Conservation (phyloP, 805 yeast genomes). For the Candida schatavii region DNA sequence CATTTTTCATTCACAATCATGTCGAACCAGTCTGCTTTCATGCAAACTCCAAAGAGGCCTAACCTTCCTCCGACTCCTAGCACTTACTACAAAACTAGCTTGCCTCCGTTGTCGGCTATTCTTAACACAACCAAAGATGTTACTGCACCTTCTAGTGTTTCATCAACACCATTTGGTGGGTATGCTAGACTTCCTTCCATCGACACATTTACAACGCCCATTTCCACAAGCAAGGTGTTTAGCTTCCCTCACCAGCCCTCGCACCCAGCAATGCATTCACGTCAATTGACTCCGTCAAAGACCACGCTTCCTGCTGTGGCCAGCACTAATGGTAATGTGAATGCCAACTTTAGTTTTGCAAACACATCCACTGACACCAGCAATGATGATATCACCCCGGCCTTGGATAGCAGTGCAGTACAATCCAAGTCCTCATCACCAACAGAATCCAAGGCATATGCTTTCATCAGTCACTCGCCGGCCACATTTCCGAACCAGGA, state of each 20-base stretch:
- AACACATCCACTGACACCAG: constrained; percentile 8
- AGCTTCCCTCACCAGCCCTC: background rate
- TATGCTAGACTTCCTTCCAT: constrained; percentile 26
- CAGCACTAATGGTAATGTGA: constrained; percentile 2
- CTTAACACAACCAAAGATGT: constrained; percentile 13
- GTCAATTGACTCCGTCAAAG: constrained; percentile 7
- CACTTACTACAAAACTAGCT: constrained; percentile 21
- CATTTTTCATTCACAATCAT: no score
- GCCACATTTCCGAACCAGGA: constrained; percentile 81
- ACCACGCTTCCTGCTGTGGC: background rate
- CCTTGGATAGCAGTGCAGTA: background rate
- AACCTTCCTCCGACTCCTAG: constrained; percentile 21
- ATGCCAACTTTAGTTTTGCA: constrained; percentile 6
- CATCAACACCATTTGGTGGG: constrained; percentile 1
- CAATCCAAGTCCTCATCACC: constrained; percentile 10
- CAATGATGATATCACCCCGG: constrained; percentile 10
- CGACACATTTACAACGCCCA: constrained; percentile 20
- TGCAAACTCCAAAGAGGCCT: constrained; percentile 37
- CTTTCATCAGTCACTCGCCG: constrained; percentile 91
- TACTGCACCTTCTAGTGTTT: background rate
- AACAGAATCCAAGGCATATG: constrained; percentile 47
- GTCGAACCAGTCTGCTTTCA: constrained; percentile 3
- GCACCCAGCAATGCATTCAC: constrained; percentile 9
- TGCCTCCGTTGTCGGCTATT: constrained; percentile 42
- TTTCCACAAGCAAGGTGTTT: constrained; percentile 10